Evolutionary conservation across 2,329 filamentous ascomycete genomes (phyloP), one percentile per base, ranked within the genome.

Genomic region (Cladobotryum protrusum): DNA sequence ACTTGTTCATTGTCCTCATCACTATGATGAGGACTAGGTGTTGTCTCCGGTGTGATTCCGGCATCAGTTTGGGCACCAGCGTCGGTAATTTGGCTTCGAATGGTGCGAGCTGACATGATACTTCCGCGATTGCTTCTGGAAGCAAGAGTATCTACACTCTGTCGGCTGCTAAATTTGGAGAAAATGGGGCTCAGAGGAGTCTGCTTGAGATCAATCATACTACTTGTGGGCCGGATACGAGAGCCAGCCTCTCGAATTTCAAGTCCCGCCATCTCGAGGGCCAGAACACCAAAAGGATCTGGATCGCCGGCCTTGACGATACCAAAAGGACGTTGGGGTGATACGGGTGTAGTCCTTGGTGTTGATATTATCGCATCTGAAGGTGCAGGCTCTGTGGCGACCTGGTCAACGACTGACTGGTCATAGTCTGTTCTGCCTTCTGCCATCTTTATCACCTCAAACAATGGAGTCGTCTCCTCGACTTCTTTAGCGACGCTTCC

Each of bases 201-300:
- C 3, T 89, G 87, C 57, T 83, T 83, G 67, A 88, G 93, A 61
- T 92, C 88, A 65, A 96, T 95, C 57, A 86, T 81, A 51, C 85
- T 89, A 71, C 85, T 89, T 19, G 80, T 76, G 2, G 90, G 89
- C 49, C 89, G 77, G 48, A 81, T 75, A 6, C 61, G 62, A 45
- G 83, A 81, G 33, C 89, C 90, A n/a, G 91, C 91, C 70, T 96
- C 91, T 47, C 87, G 81, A 57, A 97, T 93, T 59, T 92, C 88
- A 49, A 96, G 73, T 2, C 92, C 92, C 53, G 90, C 87, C 72
- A 89, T 85, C 63, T 96, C 89, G n/a, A 97, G 72, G 7, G 92
- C 91, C 56, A 91, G 79, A 20, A 96, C 87, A 19, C 92, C 92
- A 62, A 88, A 97, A 0, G 92, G 92, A 64, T 97, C 92, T 0